Conservation (phyloP, 768 basidiomycete species). For the Boletus rufocinnamomeus region DNA sequence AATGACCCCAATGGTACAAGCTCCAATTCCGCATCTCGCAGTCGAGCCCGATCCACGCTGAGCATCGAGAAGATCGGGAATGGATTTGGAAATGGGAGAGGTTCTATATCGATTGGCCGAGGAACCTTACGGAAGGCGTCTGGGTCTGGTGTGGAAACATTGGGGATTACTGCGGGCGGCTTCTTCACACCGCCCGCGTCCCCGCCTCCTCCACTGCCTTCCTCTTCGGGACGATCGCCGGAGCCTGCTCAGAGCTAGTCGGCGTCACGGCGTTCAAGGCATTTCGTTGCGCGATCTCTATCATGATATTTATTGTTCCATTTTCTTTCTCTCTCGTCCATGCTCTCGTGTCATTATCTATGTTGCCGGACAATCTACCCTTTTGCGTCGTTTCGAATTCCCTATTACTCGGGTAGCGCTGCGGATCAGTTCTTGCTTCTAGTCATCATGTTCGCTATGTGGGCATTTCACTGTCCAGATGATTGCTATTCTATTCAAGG, state of each 20-base stretch:
- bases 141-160: slow-evolving; percentile 75
- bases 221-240: slow-evolving; percentile 10
- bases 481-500: not conserved
- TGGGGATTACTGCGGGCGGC: slow-evolving; percentile 73
- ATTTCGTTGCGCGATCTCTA: slow-evolving; percentile 1
- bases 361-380: not conserved
- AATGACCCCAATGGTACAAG: slow-evolving; percentile 29
- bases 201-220: slow-evolving; percentile 27
- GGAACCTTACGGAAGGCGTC: slow-evolving; percentile 61
- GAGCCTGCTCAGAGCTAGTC: slow-evolving; percentile 7
- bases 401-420: not conserved
- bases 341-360: not conserved
- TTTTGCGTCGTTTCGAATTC: not conserved
- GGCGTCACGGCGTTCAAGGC: not conserved
- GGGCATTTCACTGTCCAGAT: not conserved
- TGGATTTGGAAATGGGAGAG: slow-evolving; percentile 41
- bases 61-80: slow-evolving; percentile 54
- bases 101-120: slow-evolving; percentile 67
- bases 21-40: slow-evolving; percentile 38
- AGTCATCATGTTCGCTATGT: not conserved
- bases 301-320: not conserved
- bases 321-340: not conserved
- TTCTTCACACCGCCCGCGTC: slow-evolving; percentile 65
- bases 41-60: slow-evolving; percentile 56
- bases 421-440: not conserved